Base-by-base conservation (phyloP, 305 asterid species). In the Striga hermonthica region DNA sequence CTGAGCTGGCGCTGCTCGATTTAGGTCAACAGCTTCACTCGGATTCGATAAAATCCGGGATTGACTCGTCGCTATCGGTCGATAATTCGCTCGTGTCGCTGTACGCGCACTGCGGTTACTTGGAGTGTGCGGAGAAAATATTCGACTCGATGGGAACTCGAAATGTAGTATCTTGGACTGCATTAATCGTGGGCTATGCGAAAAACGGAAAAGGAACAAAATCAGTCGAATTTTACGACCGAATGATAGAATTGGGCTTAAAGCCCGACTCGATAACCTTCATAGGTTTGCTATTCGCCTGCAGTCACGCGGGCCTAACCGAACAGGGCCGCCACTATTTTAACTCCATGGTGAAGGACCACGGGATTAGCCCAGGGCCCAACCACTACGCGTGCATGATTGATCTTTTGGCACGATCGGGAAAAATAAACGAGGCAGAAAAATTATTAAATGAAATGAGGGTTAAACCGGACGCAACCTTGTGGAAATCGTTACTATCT, bases 351-450 rank as follows among this genome's bases (percentile, higher is more conserved):
- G 75, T 57, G 14, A 69, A 77, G 48, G 81, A 81, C 63, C 71
- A 85, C 41, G 83, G 89, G 10, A 90, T 90, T 59, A 75, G 34
- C 5, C 95, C 94, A 0, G 78, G 88, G 10, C 86, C 82, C 5
- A 85, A 86, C 75, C 98, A 92, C 66, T 86, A 87, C 10, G 91
- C 94, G 4, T 86, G 95, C 55, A 87, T 92, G 97, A 82, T 90
- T 13, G 94, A 87, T 79, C 98, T 92, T 55, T 66, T 90, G 57
- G 96, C 87, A n/a, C 81, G 96, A 52, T 79, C 97, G 0, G 98
- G 98, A 11, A 82, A 80, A 72, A 61, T 86, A 66, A 64, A 80
- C 2, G 97, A 92, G 62, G 97, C 98, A 0, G 85, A 81, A 78
- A 75, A 77, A 66, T 58, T 92, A 50, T 57, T 90, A 5, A 64